Base-by-base conservation (phyloP, 331 rosid species). In the Arachis monticola region DNA sequence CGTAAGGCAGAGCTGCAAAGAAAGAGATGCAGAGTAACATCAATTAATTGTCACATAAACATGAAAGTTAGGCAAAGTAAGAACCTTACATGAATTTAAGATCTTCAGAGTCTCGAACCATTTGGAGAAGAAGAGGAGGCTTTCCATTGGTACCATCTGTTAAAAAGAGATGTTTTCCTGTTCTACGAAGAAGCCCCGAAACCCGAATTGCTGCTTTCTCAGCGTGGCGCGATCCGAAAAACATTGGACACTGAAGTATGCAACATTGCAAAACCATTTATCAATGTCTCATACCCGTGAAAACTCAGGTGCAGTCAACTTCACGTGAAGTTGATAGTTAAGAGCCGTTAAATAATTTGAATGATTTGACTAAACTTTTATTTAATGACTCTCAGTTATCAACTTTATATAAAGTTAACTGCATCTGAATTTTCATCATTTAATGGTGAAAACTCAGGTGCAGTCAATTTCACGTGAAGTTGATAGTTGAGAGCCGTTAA, bases 121-220 rank as follows among this genome's bases (percentile, higher is more conserved):
- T 94, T 66, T 64, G 97, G 62, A 90, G 87, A 85, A 94, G 97
- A 77, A 94, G 99, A 57, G 97, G 99, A 77, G 92, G 86, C 64
- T 88, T 90, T 63, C 87, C 92, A 35, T 84, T 60, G 52, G 81
- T 81, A 30, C 70, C 31, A 75, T 94, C 99, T n/a, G 92, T 63
- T 75, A 92, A 76, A 79, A 88, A 90, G 63, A 92, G 79, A 83
- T 94, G 99, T 61, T 65, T 90, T 71, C 97, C 97, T 56, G 89
- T 88, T 82, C 78, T 92, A 57, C 99, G 92, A 61, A 92, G 80
- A 73, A 85, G 71, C 86, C 88, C 60, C 22, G 99, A 85, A 40
- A 69, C 22, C 17, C 79, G 80, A 53, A 85, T 58, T 61, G 86
- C 92, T 64, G 85, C 79, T 78, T 89, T 94, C 87, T 94, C 99